phyloP scores from a whole-genome alignment of 2,329 filamentous ascomycete genomes.

The Ambrosiella beaveri region DNA sequence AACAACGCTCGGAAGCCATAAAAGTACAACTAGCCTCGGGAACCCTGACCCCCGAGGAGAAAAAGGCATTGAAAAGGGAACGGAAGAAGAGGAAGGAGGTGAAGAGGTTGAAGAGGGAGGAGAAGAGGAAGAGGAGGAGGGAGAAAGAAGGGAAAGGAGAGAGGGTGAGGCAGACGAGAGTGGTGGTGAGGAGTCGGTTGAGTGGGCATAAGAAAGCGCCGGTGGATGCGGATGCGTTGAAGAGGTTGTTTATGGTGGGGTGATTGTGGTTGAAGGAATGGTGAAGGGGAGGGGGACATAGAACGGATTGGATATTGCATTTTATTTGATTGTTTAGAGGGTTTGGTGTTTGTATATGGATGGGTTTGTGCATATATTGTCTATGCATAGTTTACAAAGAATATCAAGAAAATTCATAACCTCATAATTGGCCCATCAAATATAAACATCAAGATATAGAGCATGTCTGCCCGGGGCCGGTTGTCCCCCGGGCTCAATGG shows the following conservation, averaged over 20 bases:
- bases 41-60: background rate
- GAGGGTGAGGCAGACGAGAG: slow-evolving; percentile 4
- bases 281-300: background rate
- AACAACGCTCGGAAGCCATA: background rate
- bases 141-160: slow-evolving; percentile 5
- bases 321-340: background rate
- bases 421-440: background rate
- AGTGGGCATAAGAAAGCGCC: slow-evolving; percentile 9
- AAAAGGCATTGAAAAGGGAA: slow-evolving; percentile 5
- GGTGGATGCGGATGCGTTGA: slow-evolving; percentile 11
- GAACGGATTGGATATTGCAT: background rate
- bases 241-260: slow-evolving; percentile 11
- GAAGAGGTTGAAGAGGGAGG: slow-evolving; percentile 5
- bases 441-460: background rate
- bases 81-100: slow-evolving; percentile 9
- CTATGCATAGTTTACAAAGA: no score
- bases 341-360: background rate
- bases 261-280: background rate
- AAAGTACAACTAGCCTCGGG: background rate
- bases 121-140: slow-evolving; percentile 7
- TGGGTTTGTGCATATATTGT: no score
- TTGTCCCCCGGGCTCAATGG: no score
- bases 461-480: background rate
- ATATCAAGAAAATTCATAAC: no score
- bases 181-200: slow-evolving; percentile 11